phyloP scores from a whole-genome alignment of 139 green algal species.

The Closterium sp. region DNA sequence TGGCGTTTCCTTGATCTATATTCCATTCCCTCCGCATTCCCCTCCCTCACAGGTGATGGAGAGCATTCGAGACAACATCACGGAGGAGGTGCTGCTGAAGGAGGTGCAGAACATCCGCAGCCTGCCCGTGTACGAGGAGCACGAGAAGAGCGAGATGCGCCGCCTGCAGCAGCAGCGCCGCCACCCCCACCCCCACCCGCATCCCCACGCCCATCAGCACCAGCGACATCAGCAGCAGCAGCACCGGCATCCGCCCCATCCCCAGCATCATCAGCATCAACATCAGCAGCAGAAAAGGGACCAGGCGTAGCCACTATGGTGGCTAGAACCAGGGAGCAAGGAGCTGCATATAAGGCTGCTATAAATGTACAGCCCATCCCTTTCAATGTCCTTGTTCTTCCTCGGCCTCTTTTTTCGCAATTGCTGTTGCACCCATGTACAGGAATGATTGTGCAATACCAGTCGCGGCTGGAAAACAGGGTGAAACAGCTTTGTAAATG shows the following conservation, averaged over 20 bases:
- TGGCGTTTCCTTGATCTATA: no score
- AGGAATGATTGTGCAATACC: no score
- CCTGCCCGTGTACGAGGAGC: conserved; percentile 32
- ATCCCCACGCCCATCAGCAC: neutral
- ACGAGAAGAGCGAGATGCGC: neutral
- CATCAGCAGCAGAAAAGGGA: neutral
- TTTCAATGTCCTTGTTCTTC: no score
- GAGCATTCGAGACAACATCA: conserved; percentile 57
- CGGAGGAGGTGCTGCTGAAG: conserved; percentile 40
- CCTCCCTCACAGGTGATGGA: conserved; percentile 18
- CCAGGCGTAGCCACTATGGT: no score
- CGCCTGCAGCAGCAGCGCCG: neutral
- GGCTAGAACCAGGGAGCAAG: no score
- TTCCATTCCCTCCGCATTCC: neutral
- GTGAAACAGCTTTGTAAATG: no score
- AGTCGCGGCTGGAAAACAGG: no score
- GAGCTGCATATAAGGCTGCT: no score
- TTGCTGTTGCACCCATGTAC: no score
- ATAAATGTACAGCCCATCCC: no score
- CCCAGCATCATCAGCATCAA: neutral
- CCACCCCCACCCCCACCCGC: neutral
- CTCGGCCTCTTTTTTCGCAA: no score
- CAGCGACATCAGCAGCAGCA: neutral
- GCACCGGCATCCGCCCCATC: neutral
- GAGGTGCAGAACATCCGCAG: conserved; percentile 6